These are phyloP conservation scores for Mortierella sp. DNA, from an alignment of 371 early-diverging fungal genomes.

Conservation along the genomic window DNA sequence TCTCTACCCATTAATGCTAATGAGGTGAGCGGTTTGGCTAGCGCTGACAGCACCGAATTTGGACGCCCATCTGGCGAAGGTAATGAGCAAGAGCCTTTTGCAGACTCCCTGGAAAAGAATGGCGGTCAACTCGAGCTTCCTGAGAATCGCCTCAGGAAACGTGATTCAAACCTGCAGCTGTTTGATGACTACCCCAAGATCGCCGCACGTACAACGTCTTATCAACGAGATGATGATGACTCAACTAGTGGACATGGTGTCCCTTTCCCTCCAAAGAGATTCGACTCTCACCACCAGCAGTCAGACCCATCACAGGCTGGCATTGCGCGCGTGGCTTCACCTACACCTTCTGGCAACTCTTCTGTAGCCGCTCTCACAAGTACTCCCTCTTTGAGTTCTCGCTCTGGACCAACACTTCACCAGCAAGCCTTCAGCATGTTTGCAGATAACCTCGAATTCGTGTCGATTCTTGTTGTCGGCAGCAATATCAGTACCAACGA, in stretches of 20 bases:
- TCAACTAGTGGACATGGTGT: slow-evolving; percentile 13
- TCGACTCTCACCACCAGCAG: slow-evolving; percentile 25
- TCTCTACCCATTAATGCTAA: slow-evolving; percentile 11
- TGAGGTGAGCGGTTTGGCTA: not conserved
- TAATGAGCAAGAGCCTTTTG: slow-evolving; percentile 9
- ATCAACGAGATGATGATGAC: slow-evolving; percentile 44
- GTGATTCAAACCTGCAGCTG: slow-evolving; percentile 33
- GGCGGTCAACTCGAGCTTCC: slow-evolving; percentile 35
- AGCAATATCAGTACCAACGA: slow-evolving; percentile 76
- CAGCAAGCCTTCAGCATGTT: slow-evolving; percentile 54
- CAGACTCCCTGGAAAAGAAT: slow-evolving; percentile 23
- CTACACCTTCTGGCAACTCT: slow-evolving; percentile 53
- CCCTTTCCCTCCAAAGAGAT: slow-evolving; percentile 24
- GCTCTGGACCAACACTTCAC: slow-evolving; percentile 23
- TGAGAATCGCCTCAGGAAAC: slow-evolving; percentile 31
- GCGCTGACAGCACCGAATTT: not conserved
- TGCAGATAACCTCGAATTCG: slow-evolving; percentile 46
- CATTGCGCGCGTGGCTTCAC: slow-evolving; percentile 34
- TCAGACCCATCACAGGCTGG: slow-evolving; percentile 16
- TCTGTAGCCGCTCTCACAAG: slow-evolving; percentile 30
- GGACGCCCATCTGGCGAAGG: slow-evolving; percentile 17
- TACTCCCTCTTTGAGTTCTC: slow-evolving; percentile 19
- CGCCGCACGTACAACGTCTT: slow-evolving; percentile 41
- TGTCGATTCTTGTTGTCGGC: slow-evolving; percentile 68
- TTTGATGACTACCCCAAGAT: slow-evolving; percentile 50